Percentiles rank a stretch among this genome's conserved stretches.
These are phyloP conservation scores for Podaxis sp. DNA, from an alignment of 768 basidiomycete genomes.

Conservation along the genomic window DNA sequence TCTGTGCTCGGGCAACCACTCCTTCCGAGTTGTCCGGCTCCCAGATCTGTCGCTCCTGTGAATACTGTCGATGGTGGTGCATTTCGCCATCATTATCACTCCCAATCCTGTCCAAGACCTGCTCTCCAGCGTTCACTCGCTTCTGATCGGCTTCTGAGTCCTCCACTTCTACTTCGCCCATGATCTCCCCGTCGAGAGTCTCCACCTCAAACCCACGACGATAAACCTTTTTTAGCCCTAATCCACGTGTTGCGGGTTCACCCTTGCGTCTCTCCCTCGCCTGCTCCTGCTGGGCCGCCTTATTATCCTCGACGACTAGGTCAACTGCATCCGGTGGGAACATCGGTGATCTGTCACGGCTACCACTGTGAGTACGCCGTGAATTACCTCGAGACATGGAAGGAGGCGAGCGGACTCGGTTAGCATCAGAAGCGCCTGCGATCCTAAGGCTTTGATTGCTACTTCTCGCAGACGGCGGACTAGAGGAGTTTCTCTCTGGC, in stretches of 20 bases:
- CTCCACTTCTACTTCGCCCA: conserved; percentile 43
- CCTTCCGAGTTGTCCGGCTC: conserved; percentile 24
- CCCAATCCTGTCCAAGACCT: conserved; percentile 33
- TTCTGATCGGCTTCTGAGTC: conserved; percentile 19
- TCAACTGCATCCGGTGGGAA: conserved; percentile 83
- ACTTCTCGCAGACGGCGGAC: conserved; percentile 27
- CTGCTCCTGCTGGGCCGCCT: conserved; percentile 53
- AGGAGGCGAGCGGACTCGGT: conserved; percentile 30
- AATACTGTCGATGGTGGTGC: not conserved
- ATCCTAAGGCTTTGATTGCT: conserved; percentile 23
- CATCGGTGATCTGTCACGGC: conserved; percentile 22
- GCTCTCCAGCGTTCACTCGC: conserved; percentile 42
- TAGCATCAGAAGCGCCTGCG: conserved; percentile 14
- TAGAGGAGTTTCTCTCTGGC: conserved; percentile 14
- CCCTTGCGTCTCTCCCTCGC: conserved; percentile 58
- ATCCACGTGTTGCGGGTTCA: conserved; percentile 48
- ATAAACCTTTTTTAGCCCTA: conserved; percentile 53
- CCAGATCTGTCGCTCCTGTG: not conserved
- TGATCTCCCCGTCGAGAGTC: conserved; percentile 31
- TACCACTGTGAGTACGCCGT: conserved; percentile 17
- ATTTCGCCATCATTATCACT: conserved; percentile 29
- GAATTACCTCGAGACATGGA: conserved; percentile 33
- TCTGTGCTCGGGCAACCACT: conserved; percentile 15
- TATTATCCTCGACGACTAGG: conserved; percentile 72
- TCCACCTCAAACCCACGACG: conserved; percentile 45